phyloP scores from a whole-genome alignment of 495 filamentous ascomycete genomes.

The Entonaema liquescens region DNA sequence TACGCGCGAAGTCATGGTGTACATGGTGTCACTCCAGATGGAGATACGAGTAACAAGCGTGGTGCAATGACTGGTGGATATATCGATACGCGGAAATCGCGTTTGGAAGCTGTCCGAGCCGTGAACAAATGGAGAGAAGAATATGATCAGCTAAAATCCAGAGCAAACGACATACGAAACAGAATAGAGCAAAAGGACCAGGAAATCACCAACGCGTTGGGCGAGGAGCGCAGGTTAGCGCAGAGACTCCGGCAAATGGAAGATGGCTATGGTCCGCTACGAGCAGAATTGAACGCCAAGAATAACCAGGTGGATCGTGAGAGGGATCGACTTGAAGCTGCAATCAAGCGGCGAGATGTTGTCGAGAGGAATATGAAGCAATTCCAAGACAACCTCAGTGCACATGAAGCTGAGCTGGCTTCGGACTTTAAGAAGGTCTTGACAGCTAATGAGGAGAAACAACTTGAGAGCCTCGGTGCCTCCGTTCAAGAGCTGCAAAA shows the following conservation, averaged over 20 bases:
- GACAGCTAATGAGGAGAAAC: constrained; percentile 80
- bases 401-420: constrained; percentile 78
- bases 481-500: constrained; percentile 76
- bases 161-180: constrained; percentile 51
- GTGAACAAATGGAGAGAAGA: constrained; percentile 77
- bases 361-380: constrained; percentile 79
- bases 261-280: constrained; percentile 81
- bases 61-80: constrained; percentile 95
- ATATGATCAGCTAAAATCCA: constrained; percentile 69
- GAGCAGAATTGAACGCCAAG: constrained; percentile 75
- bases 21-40: constrained; percentile 91
- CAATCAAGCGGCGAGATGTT: constrained; percentile 70
- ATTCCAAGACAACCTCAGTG: constrained; percentile 73
- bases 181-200: constrained; percentile 83
- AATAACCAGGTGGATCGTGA: constrained; percentile 74
- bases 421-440: constrained; percentile 94
- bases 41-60: constrained; percentile 91
- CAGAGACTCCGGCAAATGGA: constrained; percentile 81
- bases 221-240: constrained; percentile 83
- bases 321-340: constrained; percentile 77
- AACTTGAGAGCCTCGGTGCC: constrained; percentile 73
- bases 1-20: constrained; percentile 91
- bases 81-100: constrained; percentile 81
- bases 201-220: constrained; percentile 80
- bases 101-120: constrained; percentile 82